Base-by-base conservation (phyloP, 169 alveolate genomes). In the Neospora caninum region DNA sequence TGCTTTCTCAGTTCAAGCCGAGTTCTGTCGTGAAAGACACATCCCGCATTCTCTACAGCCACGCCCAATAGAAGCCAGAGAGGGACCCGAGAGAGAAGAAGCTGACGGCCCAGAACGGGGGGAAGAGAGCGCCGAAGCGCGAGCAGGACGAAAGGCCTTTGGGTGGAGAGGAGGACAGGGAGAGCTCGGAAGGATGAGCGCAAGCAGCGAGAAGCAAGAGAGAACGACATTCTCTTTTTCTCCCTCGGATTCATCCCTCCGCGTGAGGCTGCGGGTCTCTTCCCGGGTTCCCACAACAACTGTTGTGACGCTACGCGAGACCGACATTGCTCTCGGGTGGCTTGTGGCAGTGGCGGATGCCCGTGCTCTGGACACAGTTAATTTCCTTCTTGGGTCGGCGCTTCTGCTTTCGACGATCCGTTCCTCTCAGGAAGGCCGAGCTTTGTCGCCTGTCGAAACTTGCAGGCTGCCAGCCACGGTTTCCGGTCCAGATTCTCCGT, bases 311-410 rank as follows among this genome's bases (percentile, higher is more conserved):
- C 86, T 78, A 7, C 41, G 41, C 53, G 2, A 64, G 53, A 31
- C 39, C 36, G 67, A 43, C 29, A 7, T 42, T 31, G 89, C 89
- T 0, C 43, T 82, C 34, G 89, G 89, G 34, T 82, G 89, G 89
- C 89, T 82, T 18, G 89, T 42, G 2, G 89, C 67, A 0, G 89
- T 41, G 53, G 89, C 41, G 41, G 89, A 82, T 43, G 89, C 39
- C 43, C 89, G 34, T 27, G 31, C 67, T 2, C 41, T 42, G 53
- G 89, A 38, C 0, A 29, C 38, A 1, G 42, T 38, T 20, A 42
- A 38, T 18, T 9, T 29, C n/a, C 31, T 82, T 22, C 89, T 82
- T 41, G n/a, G 36, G 7, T 38, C 64, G 38, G 53, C 67, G 58
- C 89, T 82, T 41, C 54, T 42, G 58, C 64, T 82, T 31, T 7